Evolutionary conservation across 495 filamentous ascomycete genomes (phyloP), one percentile per base, ranked within the genome.

Genomic region (Aspergillus heteromorphus): DNA sequence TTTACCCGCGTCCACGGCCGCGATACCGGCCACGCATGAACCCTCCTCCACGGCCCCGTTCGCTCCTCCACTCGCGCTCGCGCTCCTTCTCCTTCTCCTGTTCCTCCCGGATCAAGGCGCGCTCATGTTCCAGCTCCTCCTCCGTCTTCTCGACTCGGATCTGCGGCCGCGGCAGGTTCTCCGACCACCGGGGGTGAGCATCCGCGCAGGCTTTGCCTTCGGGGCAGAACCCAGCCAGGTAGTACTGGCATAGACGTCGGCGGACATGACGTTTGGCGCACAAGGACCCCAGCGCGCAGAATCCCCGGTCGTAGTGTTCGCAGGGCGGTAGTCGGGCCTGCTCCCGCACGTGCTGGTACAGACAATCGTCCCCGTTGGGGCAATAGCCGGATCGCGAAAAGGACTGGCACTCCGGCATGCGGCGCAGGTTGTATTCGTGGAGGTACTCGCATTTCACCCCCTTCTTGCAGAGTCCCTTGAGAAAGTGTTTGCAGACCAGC

Each of bases 401-500:
- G 63, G 90, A 91, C 65, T 91, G 93, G 75, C 93, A 98, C 73
- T 97, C 93, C 43, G 92, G 90, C 92, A 96, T 95, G 72, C 91
- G 89, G 45, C 93, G 86, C 60, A 98, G 82, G 78, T 98, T 97
- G 79, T 95, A 98, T 74, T 96, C 92, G 75, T 98, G 93, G 53
- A 96, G 77, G 66, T 96, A 98, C 73, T 97, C 93, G 81, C 93
- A 98, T 53, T 82, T 81, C 56, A 93, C 82, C 31, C 92, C 95
- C 70, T 97, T 97, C 69, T 97, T 98, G 79, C 93, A 98, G 20
- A 98, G 85, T 0, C 90, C 91, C 60, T 95, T 88, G 58, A 97
- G 84, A 84, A 95, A 98, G 81, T 97, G 93, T 74, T 98, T 98
- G 84, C 93, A 98, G 53, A 98, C 91, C 0, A 96, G 79, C 11